Conservation (phyloP, 805 yeast genomes). For the Barnettozyma vustinii region DNA sequence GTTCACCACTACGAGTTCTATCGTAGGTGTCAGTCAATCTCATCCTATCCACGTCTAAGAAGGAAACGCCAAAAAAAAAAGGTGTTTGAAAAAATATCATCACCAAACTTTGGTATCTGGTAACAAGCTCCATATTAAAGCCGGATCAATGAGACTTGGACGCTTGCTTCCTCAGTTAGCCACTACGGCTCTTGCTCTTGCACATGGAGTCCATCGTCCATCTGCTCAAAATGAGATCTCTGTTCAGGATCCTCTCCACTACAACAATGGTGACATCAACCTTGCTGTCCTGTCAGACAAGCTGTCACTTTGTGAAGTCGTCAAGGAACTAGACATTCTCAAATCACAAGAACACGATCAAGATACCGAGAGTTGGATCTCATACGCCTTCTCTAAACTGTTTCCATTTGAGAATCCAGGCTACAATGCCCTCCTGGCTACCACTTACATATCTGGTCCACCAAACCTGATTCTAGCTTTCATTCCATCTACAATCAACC, state of each 20-base stretch:
- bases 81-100: not conserved
- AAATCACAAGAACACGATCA: constrained; percentile 20
- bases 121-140: not conserved
- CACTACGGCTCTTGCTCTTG: not conserved
- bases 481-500: constrained; percentile 52
- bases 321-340: constrained; percentile 33
- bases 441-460: constrained; percentile 57
- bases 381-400: constrained; percentile 35
- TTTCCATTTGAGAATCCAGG: constrained; percentile 53
- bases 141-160: not conserved
- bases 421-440: constrained; percentile 57
- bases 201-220: not conserved
- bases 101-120: not conserved
- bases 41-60: too few species aligned
- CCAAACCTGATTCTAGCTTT: constrained; percentile 53
- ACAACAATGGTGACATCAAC: constrained; percentile 40
- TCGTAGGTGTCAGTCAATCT: too few species aligned
- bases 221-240: not conserved
- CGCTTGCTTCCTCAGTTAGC: not conserved
- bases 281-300: constrained; percentile 29
- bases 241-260: constrained; percentile 17
- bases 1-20: too few species aligned
- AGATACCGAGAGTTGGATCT: constrained; percentile 28
- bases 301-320: constrained; percentile 34
- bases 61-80: too few species aligned